Base-by-base conservation (phyloP, 768 basidiomycete genomes). In the Lentinula detonsa region DNA sequence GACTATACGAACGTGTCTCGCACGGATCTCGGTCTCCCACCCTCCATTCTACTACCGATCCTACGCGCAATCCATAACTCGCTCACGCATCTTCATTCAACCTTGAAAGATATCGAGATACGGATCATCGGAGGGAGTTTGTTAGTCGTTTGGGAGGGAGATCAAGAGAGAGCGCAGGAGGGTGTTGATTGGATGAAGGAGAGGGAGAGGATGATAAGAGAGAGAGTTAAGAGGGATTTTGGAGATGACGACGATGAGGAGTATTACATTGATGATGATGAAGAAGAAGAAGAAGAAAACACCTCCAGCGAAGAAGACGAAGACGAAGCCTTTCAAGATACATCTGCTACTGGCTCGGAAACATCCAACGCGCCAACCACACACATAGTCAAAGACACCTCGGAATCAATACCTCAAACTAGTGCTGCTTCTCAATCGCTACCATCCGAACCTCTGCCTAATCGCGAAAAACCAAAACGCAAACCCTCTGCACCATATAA, bases 41-140 rank as follows among this genome's bases (percentile, higher is more conserved):
- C 69, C 0, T 58, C 76, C 11, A 70, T 76, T 18, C 77, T 94
- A 23, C 69, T 86, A 2, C 79, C 81, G 0, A 78, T 95, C 58
- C 76, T 95, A 5, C 67, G 74, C 1, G 75, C 74, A 7, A 72
- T 95, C 23, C 76, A 81, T 1, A 71, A 74, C 6, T 82, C 86
- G 45, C 72, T 87, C 49, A 70, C 73, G 11, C 78, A 81, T 42
- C 80, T 93, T 49, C 75, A 75, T 10, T 69, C 72, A 1, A 77
- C 80, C 1, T 71, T 93, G 49, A 67, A 78, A 1, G 64, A 70
- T 2, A 71, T 87, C 5, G 85, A 96, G 64, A 69, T 94, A 64
- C 84, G 91, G 28, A 91, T 98, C 78, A 83, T 93, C 8, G 95
- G 91, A 6, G 83, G 80, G 28, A 94, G 91, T 66, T 70, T 97